Percentiles rank a stretch among this genome's conserved stretches.
Conservation (phyloP, 768 basidiomycete species). For the Lactarius quietus region DNA sequence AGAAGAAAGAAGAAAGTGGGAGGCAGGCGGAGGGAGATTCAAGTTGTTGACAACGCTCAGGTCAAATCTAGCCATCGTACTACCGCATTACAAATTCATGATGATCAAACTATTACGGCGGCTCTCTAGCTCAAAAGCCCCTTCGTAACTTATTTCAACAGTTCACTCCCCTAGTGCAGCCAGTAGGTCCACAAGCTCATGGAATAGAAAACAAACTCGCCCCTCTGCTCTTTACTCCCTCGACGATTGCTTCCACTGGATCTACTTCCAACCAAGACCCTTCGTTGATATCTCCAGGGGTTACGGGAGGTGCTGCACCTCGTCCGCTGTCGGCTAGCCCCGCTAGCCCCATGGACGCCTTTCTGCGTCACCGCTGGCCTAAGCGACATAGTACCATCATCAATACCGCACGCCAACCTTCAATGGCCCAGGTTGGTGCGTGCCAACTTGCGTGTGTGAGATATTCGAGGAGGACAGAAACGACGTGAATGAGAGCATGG, state of each 20-base stretch:
- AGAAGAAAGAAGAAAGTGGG: neutral
- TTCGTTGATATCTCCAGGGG: slow-evolving; percentile 35
- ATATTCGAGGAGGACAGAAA: slow-evolving; percentile 28
- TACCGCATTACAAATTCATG: neutral
- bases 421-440: slow-evolving; percentile 39
- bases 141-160: slow-evolving; percentile 26
- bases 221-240: slow-evolving; percentile 69
- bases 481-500: slow-evolving; percentile 31
- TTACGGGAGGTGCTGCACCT: slow-evolving; percentile 25
- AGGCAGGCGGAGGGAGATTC: neutral
- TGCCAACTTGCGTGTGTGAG: slow-evolving; percentile 36
- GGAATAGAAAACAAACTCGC: slow-evolving; percentile 36
- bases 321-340: slow-evolving; percentile 2
- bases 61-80: neutral
- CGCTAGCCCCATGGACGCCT: slow-evolving; percentile 25
- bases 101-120: neutral
- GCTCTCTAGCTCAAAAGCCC: slow-evolving; percentile 17
- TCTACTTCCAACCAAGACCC: slow-evolving; percentile 35
- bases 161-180: slow-evolving; percentile 42
- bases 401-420: slow-evolving; percentile 82
- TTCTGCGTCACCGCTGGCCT: slow-evolving; percentile 50
- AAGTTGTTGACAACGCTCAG: neutral
- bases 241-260: slow-evolving; percentile 70
- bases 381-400: slow-evolving; percentile 62
- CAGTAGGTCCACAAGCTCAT: slow-evolving; percentile 14